Percentiles rank a stretch among this genome's conserved stretches.
Evolutionary conservation across 1,284 basidiomycete species (phyloP).

Genomic region (Cryptococcus hybrid): DNA sequence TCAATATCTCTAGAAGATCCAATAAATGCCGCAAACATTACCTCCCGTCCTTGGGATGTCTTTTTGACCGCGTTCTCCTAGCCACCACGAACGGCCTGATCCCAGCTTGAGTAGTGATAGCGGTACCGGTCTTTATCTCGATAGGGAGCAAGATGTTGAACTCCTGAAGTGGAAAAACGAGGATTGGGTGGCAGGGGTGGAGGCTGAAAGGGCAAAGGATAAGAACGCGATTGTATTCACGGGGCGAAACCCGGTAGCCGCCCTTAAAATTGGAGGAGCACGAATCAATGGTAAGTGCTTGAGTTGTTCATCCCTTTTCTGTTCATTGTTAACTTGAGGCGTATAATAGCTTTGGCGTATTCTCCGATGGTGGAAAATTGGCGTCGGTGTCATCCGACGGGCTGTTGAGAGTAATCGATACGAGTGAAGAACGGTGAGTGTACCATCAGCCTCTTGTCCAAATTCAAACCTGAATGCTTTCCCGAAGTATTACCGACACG

Average conservation of each 20-base stretch:
- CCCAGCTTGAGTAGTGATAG: neutral
- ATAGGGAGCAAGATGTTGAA: constrained; percentile 15
- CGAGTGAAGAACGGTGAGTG: constrained; percentile 73
- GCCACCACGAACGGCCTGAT: too few relatives aligned
- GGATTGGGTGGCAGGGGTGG: constrained; percentile 33
- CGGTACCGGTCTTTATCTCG: neutral
- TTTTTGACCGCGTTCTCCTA: too few relatives aligned
- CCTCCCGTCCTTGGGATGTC: neutral
- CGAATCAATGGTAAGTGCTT: constrained; percentile 65
- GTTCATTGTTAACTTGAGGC: neutral
- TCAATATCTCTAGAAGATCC: constrained; percentile 45
- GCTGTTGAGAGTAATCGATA: constrained; percentile 80
- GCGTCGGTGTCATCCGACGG: constrained; percentile 87
- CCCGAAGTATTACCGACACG: constrained; percentile 71
- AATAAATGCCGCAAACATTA: constrained; percentile 2
- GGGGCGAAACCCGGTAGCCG: constrained; percentile 48
- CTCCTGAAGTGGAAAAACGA: constrained; percentile 49
- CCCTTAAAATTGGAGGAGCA: constrained; percentile 51
- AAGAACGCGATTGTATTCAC: constrained; percentile 41
- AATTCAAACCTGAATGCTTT: constrained; percentile 1
- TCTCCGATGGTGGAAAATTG: constrained; percentile 81
- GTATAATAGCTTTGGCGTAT: constrained; percentile 71
- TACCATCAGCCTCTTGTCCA: neutral
- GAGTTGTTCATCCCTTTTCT: constrained; percentile 32
- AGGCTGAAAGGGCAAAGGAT: constrained; percentile 27